Evolutionary conservation across 129 eudicot species (phyloP).

Genomic region (Saposhnikovia divaricata): DNA sequence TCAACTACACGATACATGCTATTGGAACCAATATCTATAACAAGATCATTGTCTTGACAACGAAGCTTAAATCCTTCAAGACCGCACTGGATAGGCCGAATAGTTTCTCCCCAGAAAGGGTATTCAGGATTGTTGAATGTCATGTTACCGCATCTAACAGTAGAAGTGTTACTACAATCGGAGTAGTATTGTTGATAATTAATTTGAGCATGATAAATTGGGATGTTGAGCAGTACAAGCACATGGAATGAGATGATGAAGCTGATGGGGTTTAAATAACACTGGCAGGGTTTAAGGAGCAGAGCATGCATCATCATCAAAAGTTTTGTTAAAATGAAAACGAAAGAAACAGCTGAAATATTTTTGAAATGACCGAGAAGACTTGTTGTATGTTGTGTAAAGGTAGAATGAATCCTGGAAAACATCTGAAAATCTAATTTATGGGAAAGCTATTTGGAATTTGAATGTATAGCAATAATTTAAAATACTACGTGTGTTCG

Average conservation of each 20-base stretch:
- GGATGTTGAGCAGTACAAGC: not conserved
- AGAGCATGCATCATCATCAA: not conserved
- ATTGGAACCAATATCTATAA: not conserved
- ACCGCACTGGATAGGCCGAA: not conserved
- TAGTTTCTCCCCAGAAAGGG: conserved; percentile 1
- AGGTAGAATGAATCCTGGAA: not conserved
- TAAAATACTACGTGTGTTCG: not conserved
- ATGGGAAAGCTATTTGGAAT: not conserved
- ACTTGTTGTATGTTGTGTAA: not conserved
- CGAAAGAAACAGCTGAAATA: not conserved
- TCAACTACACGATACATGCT: not conserved
- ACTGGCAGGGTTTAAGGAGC: not conserved
- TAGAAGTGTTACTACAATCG: not conserved
- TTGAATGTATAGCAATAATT: not conserved
- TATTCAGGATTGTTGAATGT: not conserved
- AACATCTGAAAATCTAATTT: not conserved
- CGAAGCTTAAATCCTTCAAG: not conserved
- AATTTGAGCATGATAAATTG: not conserved
- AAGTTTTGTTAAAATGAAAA: not conserved
- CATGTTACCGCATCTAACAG: not conserved
- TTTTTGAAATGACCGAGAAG: not conserved
- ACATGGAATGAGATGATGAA: not conserved
- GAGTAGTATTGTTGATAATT: not conserved
- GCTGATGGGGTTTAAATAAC: not conserved
- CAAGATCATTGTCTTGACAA: not conserved